Evolutionary conservation across 169 alveolate genomes (phyloP), one percentile per base, ranked within the genome.

Genomic region (Plasmodium reichenowi): DNA sequence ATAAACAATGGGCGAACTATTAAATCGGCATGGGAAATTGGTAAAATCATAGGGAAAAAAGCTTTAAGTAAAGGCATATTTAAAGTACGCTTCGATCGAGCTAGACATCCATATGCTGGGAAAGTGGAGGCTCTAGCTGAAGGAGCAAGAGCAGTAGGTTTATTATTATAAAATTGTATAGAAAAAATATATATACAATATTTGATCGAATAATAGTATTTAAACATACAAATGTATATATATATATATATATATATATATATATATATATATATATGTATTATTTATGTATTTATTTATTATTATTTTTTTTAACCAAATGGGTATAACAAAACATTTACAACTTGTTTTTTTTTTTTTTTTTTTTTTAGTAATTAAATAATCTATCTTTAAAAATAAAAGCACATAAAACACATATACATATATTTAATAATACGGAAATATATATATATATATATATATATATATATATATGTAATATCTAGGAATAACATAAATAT

Each of bases 101-200:
- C 92, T 26, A 92, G 80, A n/a, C 85, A 91, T 86, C 78, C 74
- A 89, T 93, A 93, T 62, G 94, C 85, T 17, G 96, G 95, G 26
- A 74, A 93, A 43, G 95, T 93, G 8, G 96, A 93, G 54, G 96
- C 96, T 0, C 67, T 93, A 24, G 96, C 96, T n/a, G 93, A 92
- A 7, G 96, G 96, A 3, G 96, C 96, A n/a, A 76, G 96, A 32
- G 93, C 93, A 71, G 94, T 93, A 59, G 96, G 96, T 6, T 83
- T 93, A 26, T 68, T 85, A 10, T 87, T 93, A 32, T 93, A 71
- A 72, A 4, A 15, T 13, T 48, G 6, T 17, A n/a, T 10, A 29
- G 5, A 29, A 32, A 43, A 60, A 15, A 60, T 3, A n/a, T 4
- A 29, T 29, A 29, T 29, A 29, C 5, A 29, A 4, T 29, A 29